phyloP scores from a whole-genome alignment of 148 eudicot species.

The Rhododendron ferrugineum region DNA sequence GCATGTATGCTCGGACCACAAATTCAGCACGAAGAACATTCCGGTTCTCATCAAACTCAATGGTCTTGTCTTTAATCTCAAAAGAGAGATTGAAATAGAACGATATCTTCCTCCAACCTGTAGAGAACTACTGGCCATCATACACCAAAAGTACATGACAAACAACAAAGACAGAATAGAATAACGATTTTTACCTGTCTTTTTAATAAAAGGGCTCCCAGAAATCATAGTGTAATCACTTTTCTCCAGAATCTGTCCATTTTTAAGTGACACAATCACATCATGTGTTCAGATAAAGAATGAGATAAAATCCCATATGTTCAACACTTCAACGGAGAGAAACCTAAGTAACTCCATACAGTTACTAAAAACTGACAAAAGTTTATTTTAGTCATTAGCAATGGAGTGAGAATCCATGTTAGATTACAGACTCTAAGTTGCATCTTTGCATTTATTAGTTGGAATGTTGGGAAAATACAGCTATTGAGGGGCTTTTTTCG shows the following conservation, averaged over 20 bases:
- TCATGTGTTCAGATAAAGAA: not conserved
- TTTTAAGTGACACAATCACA: constrained; percentile 4
- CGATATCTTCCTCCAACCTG: constrained; percentile 99
- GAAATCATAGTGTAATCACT: constrained; percentile 72
- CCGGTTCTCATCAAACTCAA: constrained; percentile 82
- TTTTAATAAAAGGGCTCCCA: constrained; percentile 80
- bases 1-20: constrained; percentile 82
- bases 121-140: not conserved
- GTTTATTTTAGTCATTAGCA: not conserved
- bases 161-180: not conserved
- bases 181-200: constrained; percentile 48
- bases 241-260: constrained; percentile 75
- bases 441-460: not conserved
- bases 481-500: not conserved
- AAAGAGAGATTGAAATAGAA: constrained; percentile 85
- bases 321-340: not conserved
- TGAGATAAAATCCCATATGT: not conserved
- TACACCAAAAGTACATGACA: not conserved
- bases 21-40: constrained; percentile 96
- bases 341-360: not conserved
- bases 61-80: constrained; percentile 87
- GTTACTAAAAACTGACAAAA: not conserved
- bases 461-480: not conserved
- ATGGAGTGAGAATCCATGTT: not conserved
- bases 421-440: not conserved